Evolutionary conservation across 805 yeast species (phyloP).

Genomic region (Candida sonorensis): DNA sequence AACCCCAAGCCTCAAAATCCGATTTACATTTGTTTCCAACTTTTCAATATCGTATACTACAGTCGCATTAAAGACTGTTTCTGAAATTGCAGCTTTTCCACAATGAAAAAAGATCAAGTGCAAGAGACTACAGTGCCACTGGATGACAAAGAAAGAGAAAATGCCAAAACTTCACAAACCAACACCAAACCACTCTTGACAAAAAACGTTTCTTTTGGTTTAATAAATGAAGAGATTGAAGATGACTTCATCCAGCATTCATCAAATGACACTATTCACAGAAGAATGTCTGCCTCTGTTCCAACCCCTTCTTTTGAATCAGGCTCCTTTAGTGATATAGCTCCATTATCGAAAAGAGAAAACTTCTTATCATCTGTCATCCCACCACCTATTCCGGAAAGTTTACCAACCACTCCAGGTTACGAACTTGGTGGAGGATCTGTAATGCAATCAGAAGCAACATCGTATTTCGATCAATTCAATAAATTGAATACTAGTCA

Average conservation of each 20-base stretch:
- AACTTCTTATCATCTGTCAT: slow-evolving; percentile 8
- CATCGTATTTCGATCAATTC: slow-evolving; percentile 15
- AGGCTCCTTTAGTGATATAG: slow-evolving; percentile 4
- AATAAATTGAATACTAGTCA: slow-evolving; percentile 2
- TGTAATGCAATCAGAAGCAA: neutral
- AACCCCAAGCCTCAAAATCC: too few species aligned
- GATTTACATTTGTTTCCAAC: too few species aligned
- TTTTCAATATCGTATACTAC: too few species aligned
- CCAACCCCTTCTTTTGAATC: slow-evolving; percentile 6
- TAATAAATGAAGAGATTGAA: neutral
- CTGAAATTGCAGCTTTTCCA: too few species aligned
- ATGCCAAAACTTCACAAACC: too few species aligned
- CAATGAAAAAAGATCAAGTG: too few species aligned
- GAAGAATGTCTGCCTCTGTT: slow-evolving; percentile 4
- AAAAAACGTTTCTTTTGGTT: slow-evolving; percentile 1
- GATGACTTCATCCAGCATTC: slow-evolving; percentile 1
- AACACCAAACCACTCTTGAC: neutral
- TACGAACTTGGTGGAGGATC: slow-evolving; percentile 20
- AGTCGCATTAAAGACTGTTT: too few species aligned
- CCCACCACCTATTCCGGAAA: slow-evolving; percentile 34
- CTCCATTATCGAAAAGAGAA: slow-evolving; percentile 5
- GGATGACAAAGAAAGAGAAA: too few species aligned
- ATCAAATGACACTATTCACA: slow-evolving; percentile 1
- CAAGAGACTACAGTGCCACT: too few species aligned
- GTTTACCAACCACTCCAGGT: slow-evolving; percentile 36